Conservation (phyloP, 495 filamentous ascomycete genomes). For the Annulohypoxylon moriforme region DNA sequence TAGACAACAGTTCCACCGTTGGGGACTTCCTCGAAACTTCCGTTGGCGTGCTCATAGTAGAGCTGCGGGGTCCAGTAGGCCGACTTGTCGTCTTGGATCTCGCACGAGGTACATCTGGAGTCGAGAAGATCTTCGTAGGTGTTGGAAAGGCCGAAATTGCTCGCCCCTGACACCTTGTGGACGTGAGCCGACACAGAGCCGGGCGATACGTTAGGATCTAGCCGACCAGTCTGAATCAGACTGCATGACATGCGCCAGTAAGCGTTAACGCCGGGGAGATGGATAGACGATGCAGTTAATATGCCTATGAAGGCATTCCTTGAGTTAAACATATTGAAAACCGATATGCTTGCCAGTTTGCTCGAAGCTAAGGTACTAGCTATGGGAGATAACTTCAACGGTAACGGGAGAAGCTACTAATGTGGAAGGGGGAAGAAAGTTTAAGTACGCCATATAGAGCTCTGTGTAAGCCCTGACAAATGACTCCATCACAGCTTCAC, state of each 20-base stretch:
- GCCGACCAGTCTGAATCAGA: conserved; percentile 58
- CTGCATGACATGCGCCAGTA: conserved; percentile 44
- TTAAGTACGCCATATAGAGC: conserved; percentile 3
- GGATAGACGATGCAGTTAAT: conserved; percentile 3
- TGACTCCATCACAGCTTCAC: not conserved
- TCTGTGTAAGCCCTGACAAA: not conserved
- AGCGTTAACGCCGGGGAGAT: conserved; percentile 17
- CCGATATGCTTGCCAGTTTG: not conserved
- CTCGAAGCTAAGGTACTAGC: not conserved
- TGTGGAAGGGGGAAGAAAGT: not conserved
- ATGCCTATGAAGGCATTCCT: conserved; percentile 11
- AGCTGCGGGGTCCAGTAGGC: conserved; percentile 65
- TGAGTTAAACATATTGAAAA: conserved; percentile 15
- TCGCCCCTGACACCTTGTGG: conserved; percentile 76
- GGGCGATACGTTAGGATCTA: conserved; percentile 72
- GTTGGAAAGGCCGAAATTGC: conserved; percentile 53
- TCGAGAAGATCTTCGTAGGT: conserved; percentile 52
- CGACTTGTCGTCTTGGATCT: conserved; percentile 62
- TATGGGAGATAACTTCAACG: not conserved
- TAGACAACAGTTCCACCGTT: conserved; percentile 55
- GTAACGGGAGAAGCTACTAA: no score
- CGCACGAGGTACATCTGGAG: conserved; percentile 61
- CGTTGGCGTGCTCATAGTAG: conserved; percentile 61
- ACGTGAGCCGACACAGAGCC: conserved; percentile 69
- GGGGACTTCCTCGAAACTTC: conserved; percentile 55